Percentiles rank a stretch among this genome's conserved stretches.
Conservation (phyloP, 306 rosid species). For the Ormosia semicastrata region DNA sequence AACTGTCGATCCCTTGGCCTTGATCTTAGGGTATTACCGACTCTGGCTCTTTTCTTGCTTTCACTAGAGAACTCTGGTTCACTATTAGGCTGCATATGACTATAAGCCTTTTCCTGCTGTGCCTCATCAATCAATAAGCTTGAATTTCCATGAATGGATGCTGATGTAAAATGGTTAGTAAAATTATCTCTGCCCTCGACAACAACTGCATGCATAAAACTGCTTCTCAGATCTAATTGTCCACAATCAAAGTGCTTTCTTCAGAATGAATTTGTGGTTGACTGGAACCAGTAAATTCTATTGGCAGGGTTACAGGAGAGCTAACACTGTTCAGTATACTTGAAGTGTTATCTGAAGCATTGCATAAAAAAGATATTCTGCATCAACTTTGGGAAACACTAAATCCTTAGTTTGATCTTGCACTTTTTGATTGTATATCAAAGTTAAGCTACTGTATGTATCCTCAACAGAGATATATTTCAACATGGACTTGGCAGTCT, state of each 20-base stretch:
- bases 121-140: constrained; percentile 37
- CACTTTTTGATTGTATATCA: constrained; percentile 32
- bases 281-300: constrained; percentile 28
- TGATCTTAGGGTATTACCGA: constrained; percentile 41
- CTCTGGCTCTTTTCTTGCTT: constrained; percentile 41
- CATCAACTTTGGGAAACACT: constrained; percentile 24
- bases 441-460: constrained; percentile 38
- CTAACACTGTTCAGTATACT: constrained; percentile 34
- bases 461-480: constrained; percentile 35
- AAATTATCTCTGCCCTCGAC: constrained; percentile 21
- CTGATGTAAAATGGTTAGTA: constrained; percentile 19
- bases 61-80: constrained; percentile 39
- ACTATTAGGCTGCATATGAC: constrained; percentile 23
- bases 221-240: constrained; percentile 26
- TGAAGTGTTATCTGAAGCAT: constrained; percentile 45
- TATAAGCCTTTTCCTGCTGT: constrained; percentile 21
- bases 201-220: constrained; percentile 25
- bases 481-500: constrained; percentile 28
- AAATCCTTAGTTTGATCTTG: constrained; percentile 26
- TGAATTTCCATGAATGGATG: constrained; percentile 43
- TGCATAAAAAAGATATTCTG: constrained; percentile 38
- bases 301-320: constrained; percentile 30
- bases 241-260: constrained; percentile 22
- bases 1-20: constrained; percentile 91
- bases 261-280: constrained; percentile 42